Base-by-base conservation (phyloP, 1,139 yeast species). In the Hyphopichia wangnamkhiaoensis region DNA sequence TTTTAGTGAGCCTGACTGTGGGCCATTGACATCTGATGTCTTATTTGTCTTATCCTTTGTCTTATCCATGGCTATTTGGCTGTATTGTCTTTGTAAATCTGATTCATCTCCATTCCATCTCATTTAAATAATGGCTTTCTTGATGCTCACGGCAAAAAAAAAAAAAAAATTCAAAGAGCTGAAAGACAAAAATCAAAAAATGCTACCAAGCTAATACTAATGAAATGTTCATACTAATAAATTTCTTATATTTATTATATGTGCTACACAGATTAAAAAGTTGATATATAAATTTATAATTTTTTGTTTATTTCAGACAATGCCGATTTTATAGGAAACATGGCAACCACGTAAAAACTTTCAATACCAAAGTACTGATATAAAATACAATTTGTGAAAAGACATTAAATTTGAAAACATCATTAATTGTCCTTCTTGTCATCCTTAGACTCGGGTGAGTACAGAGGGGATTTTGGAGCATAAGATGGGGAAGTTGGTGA, bases 391-490 rank as follows among this genome's bases (percentile, higher is more conserved):
- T 10, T 29, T 29, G 14, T 29, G 8, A 12, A 18, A 29, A n/a
- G n/a, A n/a, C 13, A 4, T 20, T 31, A 16, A 31, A 31, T 13
- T 13, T 25, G 8, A 20, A 5, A 10, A n/a, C 21, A 10, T 5
- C 4, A 5, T 17, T 18, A 30, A 13, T 45, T 42, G n/a, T 47
- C 42, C 19, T 42, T 43, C 35, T 43, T 38, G 25, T 45, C 41
- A 30, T 41, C 43, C 32, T 40, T 43, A 17, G 44, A 42, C 16
- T 41, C 46, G 35, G 86, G 86, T 5, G 77, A 65, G 58, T 79
- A 79, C n/a, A 57, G 48, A 40, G 85, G 84, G 2, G 82, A 76
- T 2, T 82, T 73, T 41, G 76, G 82, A 44, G 65, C 54, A 62
- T 70, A 70, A 5, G 44, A 49, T 47, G 84, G 84, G 1, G 83